Percentiles rank a stretch among this genome's conserved stretches.
Conservation (phyloP, 2,329 filamentous ascomycete genomes). For the Phyllosticta citrichinensis region DNA sequence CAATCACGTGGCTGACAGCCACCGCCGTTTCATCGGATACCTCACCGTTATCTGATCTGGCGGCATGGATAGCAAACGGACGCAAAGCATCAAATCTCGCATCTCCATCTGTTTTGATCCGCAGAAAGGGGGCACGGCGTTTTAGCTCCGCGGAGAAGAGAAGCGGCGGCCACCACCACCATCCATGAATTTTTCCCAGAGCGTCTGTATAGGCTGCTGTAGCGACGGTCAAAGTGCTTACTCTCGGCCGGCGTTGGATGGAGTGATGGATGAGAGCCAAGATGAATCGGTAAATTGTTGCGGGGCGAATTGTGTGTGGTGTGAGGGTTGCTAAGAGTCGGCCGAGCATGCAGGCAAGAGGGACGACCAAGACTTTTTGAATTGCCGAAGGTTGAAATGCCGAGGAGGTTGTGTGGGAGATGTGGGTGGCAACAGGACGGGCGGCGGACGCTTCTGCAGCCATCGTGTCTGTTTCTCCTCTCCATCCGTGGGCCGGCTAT, state of each 20-base stretch:
- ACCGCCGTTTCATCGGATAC: neutral
- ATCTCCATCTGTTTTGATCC: neutral
- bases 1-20: neutral
- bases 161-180: too few species aligned
- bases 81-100: neutral
- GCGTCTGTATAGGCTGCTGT: neutral
- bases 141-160: neutral
- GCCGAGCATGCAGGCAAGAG: neutral
- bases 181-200: too few species aligned
- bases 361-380: neutral
- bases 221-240: neutral
- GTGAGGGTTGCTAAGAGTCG: neutral
- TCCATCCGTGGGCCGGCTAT: neutral
- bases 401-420: neutral
- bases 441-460: constrained; percentile 25
- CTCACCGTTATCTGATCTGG: neutral
- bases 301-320: neutral
- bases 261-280: neutral
- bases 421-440: constrained; percentile 12
- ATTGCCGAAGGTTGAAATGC: neutral
- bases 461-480: constrained; percentile 14
- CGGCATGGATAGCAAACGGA: neutral
- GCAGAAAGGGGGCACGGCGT: neutral
- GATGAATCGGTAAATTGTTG: neutral
- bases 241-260: neutral